Conservation (phyloP, 1,284 basidiomycete species). For the Apiotrichum gracile region DNA sequence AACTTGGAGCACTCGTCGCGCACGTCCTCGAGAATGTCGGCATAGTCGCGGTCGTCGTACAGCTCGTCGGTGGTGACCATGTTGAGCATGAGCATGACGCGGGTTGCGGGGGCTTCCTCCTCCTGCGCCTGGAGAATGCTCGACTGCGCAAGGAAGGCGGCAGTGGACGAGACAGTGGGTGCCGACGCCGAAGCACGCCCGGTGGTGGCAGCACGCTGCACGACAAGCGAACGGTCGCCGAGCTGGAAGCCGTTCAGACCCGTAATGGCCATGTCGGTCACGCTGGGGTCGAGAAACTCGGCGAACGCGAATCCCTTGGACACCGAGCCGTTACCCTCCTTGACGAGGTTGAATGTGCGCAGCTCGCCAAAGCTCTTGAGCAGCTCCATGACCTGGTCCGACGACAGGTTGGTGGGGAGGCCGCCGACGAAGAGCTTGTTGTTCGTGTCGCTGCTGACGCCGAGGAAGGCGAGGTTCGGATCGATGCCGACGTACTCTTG, state of each 20-base stretch:
- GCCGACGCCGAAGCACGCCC: slow-evolving; percentile 34
- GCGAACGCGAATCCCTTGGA: slow-evolving; percentile 99
- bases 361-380: slow-evolving; percentile 96
- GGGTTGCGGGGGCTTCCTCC: slow-evolving; percentile 53
- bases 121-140: slow-evolving; percentile 65
- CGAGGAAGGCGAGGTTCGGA: slow-evolving; percentile 71
- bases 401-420: slow-evolving; percentile 86
- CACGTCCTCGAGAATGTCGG: slow-evolving; percentile 90
- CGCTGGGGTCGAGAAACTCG: slow-evolving; percentile 83
- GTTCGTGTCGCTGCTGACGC: slow-evolving; percentile 92
- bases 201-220: slow-evolving; percentile 70
- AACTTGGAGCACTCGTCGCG: slow-evolving; percentile 83
- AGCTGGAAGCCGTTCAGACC: slow-evolving; percentile 96
- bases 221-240: slow-evolving; percentile 91
- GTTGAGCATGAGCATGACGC: slow-evolving; percentile 94
- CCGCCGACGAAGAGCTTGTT: slow-evolving; percentile 99
- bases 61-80: slow-evolving; percentile 97
- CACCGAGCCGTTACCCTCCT: slow-evolving; percentile 68
- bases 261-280: slow-evolving; percentile 93
- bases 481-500: slow-evolving; percentile 75
- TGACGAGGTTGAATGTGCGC: slow-evolving; percentile 94
- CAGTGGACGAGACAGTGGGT: slow-evolving; percentile 32
- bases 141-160: slow-evolving; percentile 54
- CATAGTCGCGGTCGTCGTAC: slow-evolving; percentile 82
- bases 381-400: slow-evolving; percentile 96